Evolutionary conservation across 768 basidiomycete species (phyloP), one percentile per base, ranked within the genome.

Genomic region (Clavaria fumosa): DNA sequence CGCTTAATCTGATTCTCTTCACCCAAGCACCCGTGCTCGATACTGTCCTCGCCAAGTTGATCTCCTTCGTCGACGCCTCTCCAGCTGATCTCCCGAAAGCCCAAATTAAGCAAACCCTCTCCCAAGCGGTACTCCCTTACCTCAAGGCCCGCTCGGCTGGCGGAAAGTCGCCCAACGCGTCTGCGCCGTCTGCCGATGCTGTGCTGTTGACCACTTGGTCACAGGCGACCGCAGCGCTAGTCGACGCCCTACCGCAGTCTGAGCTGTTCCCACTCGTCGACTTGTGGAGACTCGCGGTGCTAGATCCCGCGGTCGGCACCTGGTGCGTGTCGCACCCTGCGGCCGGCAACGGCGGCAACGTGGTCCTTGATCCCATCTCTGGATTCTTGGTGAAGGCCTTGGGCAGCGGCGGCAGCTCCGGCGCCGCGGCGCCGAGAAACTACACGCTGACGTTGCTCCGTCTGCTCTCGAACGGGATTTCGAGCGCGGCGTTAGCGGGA

Each of bases 181-280:
- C 49, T 0, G 32, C 51, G 1, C 43, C 45, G 17, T 41, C 42
- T 9, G 22, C 41, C 3, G 53, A 61, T 10, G 45, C 64, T 0
- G 49, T 55, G 1, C 46, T 66, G 3, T 57, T 75, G n/a, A 51
- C 52, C 6, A 48, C 56, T 2, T 82, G 73, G 73, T 52, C 64
- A 1, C 56, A 61, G 9, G 59, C 62, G 3, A 74, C 73, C 3
- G 48, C 45, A 4, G 48, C 54, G 1, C 54, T 86, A 2, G 50
- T 53, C 0, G 40, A 52, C 7, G 58, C 57, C 3, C 67, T 90
- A 1, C 63, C 70, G 0, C 38, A 62, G 0, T 62, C 65, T 6
- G 60, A 70, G 26, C 62, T 86, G 21, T 93, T 91, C 60, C 88
- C 89, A 0, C 51, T 90, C 4, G 67, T 76, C 7, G 89, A 93